Conservation (phyloP, 257 asterid species). For the Parsonsia alboflavescens region DNA sequence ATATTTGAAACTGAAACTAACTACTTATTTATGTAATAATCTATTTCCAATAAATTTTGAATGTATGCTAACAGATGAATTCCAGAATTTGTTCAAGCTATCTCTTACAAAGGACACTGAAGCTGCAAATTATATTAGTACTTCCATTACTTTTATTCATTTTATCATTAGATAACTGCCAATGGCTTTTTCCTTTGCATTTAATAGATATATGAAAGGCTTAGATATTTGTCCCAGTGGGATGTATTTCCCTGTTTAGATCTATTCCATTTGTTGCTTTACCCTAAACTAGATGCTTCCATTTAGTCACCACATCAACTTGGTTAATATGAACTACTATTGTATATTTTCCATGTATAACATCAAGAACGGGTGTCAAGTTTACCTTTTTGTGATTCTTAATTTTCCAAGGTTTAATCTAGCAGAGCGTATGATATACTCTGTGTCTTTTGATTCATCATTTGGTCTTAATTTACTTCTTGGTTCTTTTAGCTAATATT, state of each 20-base stretch:
- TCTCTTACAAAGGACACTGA: background rate
- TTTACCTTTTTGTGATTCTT: background rate
- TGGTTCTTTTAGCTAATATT: conserved; percentile 60
- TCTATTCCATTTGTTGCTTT: background rate
- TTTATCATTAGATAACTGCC: background rate
- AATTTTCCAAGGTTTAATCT: background rate
- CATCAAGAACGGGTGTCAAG: background rate
- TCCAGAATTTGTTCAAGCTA: background rate
- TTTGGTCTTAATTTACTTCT: conserved; percentile 13
- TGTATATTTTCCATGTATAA: background rate
- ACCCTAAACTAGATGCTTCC: background rate
- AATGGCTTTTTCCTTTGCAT: background rate
- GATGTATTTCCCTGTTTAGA: background rate
- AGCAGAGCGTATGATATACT: background rate
- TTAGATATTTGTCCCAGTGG: background rate
- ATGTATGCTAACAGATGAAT: background rate
- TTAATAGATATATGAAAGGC: background rate
- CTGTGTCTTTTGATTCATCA: conserved; percentile 3
- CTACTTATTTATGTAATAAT: background rate
- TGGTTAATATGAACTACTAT: background rate
- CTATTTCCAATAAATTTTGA: background rate
- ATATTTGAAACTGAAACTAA: background rate
- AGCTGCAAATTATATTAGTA: background rate
- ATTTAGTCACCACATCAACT: background rate
- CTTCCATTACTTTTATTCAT: background rate